These are phyloP conservation scores for Mycena alexandri DNA, from an alignment of 768 basidiomycete genomes.

Conservation along the genomic window DNA sequence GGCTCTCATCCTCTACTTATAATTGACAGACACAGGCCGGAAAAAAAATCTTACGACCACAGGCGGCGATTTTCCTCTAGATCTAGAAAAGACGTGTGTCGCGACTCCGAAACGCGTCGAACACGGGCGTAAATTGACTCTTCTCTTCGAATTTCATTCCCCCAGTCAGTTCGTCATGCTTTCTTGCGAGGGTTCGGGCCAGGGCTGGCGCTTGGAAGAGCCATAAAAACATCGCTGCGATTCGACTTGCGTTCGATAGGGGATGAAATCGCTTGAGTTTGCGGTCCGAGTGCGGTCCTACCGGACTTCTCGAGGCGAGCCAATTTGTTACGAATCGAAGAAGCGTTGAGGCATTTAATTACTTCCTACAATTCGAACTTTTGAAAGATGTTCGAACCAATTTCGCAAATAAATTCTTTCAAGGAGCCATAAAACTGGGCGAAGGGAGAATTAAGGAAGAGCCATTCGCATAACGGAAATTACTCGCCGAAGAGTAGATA, in stretches of 20 bases:
- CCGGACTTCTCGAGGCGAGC: slow-evolving; percentile 1
- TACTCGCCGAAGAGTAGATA: neutral
- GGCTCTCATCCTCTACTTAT: slow-evolving; percentile 5
- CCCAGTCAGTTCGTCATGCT: neutral
- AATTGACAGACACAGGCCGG: neutral
- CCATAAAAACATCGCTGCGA: neutral
- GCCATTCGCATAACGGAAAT: neutral
- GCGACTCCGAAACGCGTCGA: neutral
- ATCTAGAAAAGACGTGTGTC: neutral
- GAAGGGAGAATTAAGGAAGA: neutral
- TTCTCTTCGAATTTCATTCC: neutral
- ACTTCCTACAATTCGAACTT: neutral
- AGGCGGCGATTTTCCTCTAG: slow-evolving; percentile 1
- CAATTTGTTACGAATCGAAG: slow-evolving; percentile 3
- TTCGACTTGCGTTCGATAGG: neutral
- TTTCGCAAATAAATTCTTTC: too few species aligned
- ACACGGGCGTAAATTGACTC: neutral
- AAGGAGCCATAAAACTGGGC: neutral
- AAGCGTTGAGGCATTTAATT: slow-evolving; percentile 25
- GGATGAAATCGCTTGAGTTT: slow-evolving; percentile 1
- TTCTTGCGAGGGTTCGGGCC: neutral
- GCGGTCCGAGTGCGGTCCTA: slow-evolving; percentile 12
- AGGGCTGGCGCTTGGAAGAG: neutral
- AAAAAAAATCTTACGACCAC: slow-evolving; percentile 18
- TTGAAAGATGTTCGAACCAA: too few species aligned